A percentile compares a stretch with the other conserved stretches of the same genome.
These are phyloP conservation scores for Microbotryomycetes sp. DNA, from an alignment of 1,284 basidiomycete genomes.

Conservation along the genomic window DNA sequence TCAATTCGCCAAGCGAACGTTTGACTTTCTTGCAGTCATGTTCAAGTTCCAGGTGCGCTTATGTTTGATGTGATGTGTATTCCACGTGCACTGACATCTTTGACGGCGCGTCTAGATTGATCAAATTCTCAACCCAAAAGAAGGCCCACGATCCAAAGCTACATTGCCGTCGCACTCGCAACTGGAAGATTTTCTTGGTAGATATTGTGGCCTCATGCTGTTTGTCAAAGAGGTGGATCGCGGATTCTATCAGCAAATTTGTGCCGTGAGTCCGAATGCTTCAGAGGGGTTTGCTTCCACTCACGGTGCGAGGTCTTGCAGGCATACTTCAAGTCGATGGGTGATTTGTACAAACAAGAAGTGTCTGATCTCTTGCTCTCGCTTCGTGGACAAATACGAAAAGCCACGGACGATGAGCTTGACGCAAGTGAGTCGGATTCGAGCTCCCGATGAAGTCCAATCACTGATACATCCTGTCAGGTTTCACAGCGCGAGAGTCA, in stretches of 20 bases:
- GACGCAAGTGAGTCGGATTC: conserved; percentile 53
- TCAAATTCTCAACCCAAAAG: conserved; percentile 51
- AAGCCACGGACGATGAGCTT: conserved; percentile 60
- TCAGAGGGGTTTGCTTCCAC: too few relatives aligned
- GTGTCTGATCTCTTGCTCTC: conserved; percentile 63
- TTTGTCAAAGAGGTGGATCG: conserved; percentile 96
- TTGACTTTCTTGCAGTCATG: conserved; percentile 83
- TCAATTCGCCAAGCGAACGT: conserved; percentile 84
- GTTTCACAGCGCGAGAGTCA: conserved; percentile 15
- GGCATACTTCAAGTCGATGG: conserved; percentile 81
- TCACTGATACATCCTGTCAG: not conserved
- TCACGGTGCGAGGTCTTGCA: too few relatives aligned
- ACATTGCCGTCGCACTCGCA: conserved; percentile 58
- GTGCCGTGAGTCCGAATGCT: conserved; percentile 57
- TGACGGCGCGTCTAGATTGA: conserved; percentile 50
- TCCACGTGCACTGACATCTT: not conserved
- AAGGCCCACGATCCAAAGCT: conserved; percentile 18
- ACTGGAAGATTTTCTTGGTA: conserved; percentile 74
- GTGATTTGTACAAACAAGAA: conserved; percentile 70
- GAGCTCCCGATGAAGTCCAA: not conserved
- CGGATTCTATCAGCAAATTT: conserved; percentile 70
- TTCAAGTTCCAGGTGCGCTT: conserved; percentile 69
- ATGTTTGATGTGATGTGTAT: conserved; percentile 7
- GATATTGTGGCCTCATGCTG: conserved; percentile 82
- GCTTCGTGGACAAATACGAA: conserved; percentile 60